A percentile compares a stretch with the other conserved stretches of the same genome.
Evolutionary conservation across 2,329 filamentous ascomycete species (phyloP).

Genomic region (Botrytis cinerea): DNA sequence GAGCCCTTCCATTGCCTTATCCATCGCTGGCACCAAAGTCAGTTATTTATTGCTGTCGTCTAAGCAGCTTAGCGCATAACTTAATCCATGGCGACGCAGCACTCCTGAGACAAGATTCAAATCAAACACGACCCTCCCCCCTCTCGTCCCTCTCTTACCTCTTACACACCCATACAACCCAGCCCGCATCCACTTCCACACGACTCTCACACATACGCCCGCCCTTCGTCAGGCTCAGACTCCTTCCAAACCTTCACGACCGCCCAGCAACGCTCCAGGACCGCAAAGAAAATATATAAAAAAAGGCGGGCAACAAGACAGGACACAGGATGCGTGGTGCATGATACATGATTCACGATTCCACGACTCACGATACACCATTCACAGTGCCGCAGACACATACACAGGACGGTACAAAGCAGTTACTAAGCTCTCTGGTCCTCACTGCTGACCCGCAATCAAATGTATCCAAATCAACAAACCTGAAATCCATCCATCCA

Average conservation of each 20-base stretch:
- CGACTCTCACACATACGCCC: conserved; percentile 9
- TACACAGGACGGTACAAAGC: not conserved
- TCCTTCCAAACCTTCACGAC: not conserved
- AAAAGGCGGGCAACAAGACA: not conserved
- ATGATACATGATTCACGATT: not conserved
- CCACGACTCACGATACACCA: not conserved
- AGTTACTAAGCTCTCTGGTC: not conserved
- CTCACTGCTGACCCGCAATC: conserved; percentile 12
- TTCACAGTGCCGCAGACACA: not conserved
- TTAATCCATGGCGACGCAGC: conserved; percentile 8
- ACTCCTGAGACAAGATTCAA: conserved; percentile 23
- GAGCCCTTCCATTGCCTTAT: not conserved
- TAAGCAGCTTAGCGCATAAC: conserved; percentile 22
- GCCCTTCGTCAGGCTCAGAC: not conserved
- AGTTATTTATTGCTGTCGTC: not conserved
- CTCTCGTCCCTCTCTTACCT: not conserved
- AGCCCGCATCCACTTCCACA: conserved; percentile 10
- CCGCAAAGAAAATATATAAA: not conserved
- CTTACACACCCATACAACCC: conserved; percentile 8
- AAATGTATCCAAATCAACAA: conserved; percentile 12
- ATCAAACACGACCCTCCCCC: conserved; percentile 18
- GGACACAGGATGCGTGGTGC: no score
- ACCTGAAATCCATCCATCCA: not conserved
- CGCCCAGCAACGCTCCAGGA: not conserved
- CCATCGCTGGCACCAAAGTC: not conserved